These are phyloP conservation scores for Paraconiothyrium brasiliense DNA, from an alignment of 2,329 filamentous ascomycete species.

Conservation along the genomic window DNA sequence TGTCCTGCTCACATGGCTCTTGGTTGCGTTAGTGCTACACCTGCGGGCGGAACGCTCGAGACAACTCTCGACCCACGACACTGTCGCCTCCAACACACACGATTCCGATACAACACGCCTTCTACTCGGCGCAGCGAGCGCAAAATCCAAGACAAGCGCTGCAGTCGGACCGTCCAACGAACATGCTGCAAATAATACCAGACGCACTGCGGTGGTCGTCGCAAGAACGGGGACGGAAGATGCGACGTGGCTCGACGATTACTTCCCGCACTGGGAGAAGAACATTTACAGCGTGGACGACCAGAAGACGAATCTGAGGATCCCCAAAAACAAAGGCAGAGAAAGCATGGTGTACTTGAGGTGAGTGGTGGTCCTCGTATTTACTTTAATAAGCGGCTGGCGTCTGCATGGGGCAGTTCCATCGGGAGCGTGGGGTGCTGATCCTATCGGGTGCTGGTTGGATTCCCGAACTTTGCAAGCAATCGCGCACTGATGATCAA, in stretches of 20 bases:
- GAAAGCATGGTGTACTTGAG: constrained; percentile 62
- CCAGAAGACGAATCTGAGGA: constrained; percentile 46
- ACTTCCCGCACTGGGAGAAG: constrained; percentile 52
- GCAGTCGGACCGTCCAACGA: constrained; percentile 8
- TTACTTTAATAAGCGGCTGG: neutral
- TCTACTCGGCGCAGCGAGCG: neutral
- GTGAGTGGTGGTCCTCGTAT: constrained; percentile 37
- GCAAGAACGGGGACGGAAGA: constrained; percentile 51
- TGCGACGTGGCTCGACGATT: constrained; percentile 52
- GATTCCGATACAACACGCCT: neutral
- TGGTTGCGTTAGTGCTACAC: constrained; percentile 39
- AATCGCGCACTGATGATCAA: neutral
- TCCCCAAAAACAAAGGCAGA: constrained; percentile 59
- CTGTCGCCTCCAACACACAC: constrained; percentile 17
- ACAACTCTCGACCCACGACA: constrained; percentile 35
- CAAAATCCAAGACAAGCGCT: constrained; percentile 8
- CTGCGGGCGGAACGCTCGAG: constrained; percentile 35
- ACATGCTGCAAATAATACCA: constrained; percentile 21
- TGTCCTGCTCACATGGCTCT: constrained; percentile 30
- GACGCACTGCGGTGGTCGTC: constrained; percentile 47
- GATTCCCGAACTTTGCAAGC: neutral
- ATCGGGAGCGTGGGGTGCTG: neutral
- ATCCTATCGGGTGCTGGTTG: constrained; percentile 1
- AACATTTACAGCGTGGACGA: constrained; percentile 57
- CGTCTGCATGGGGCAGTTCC: constrained; percentile 15